A percentile compares a stretch with the other conserved stretches of the same genome.
Evolutionary conservation across 2,329 filamentous ascomycete genomes (phyloP).

Genomic region (Fulvia fulva): DNA sequence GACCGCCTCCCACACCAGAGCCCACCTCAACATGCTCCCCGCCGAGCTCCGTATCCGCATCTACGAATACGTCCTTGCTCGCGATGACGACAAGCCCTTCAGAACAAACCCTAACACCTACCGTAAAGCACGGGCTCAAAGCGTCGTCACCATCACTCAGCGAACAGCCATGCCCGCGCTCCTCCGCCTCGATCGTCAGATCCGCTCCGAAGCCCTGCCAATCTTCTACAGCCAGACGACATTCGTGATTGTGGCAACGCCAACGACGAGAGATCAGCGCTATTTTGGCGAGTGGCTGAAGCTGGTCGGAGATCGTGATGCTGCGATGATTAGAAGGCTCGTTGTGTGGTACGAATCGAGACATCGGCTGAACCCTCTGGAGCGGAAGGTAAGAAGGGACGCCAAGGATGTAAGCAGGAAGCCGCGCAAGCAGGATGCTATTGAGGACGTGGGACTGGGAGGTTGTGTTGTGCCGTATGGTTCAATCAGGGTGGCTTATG

Average conservation of each 20-base stretch:
- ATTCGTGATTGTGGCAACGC: background rate
- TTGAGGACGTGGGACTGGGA: too few species aligned
- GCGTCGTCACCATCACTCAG: background rate
- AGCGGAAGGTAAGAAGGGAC: too few species aligned
- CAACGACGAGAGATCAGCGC: background rate
- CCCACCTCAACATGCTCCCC: background rate
- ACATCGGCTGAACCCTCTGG: too few species aligned
- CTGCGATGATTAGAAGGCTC: background rate
- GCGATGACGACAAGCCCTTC: background rate
- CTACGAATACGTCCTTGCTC: background rate
- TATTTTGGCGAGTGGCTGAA: background rate
- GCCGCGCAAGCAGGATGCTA: too few species aligned
- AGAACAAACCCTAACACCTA: background rate
- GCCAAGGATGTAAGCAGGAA: too few species aligned
- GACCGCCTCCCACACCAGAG: too few species aligned
- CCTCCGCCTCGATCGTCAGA: conserved; percentile 11
- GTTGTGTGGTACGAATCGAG: too few species aligned
- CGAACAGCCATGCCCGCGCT: background rate
- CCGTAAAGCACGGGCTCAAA: too few species aligned
- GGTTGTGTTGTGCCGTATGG: too few species aligned
- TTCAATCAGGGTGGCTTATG: too few species aligned
- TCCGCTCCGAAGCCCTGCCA: conserved; percentile 13
- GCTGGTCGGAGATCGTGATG: background rate
- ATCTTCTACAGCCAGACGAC: conserved; percentile 8
- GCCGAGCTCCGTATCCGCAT: background rate